A percentile compares a stretch with the other conserved stretches of the same genome.
These are phyloP conservation scores for Candolleomyces efflorescens DNA, from an alignment of 768 basidiomycete genomes.

Conservation along the genomic window DNA sequence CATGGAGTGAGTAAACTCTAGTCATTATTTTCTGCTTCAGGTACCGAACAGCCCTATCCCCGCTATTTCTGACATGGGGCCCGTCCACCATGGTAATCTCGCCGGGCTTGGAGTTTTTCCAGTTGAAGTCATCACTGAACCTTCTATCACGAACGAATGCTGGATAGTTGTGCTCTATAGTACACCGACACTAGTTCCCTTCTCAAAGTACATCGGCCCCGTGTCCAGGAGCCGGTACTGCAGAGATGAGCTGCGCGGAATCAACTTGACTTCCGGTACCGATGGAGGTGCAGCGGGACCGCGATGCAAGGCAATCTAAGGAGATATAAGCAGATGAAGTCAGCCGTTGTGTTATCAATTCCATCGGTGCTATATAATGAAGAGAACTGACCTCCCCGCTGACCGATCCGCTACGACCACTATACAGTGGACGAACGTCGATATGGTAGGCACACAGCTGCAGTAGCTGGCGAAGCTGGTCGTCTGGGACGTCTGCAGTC, in stretches of 20 bases:
- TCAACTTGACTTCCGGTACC: constrained; percentile 29
- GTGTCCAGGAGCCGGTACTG: constrained; percentile 71
- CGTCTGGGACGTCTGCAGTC: constrained; percentile 47
- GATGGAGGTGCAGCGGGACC: constrained; percentile 34
- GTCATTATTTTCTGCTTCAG: no score
- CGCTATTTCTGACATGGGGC: no score
- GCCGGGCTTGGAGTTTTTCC: no score
- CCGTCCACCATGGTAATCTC: no score
- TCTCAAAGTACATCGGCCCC: constrained; percentile 64
- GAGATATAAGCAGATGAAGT: neutral
- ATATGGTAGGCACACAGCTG: constrained; percentile 67
- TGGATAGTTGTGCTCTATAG: no score
- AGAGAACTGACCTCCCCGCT: constrained; percentile 60
- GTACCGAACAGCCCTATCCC: no score
- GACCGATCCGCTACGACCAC: constrained; percentile 73
- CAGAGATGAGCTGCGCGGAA: constrained; percentile 52
- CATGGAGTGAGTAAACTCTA: no score
- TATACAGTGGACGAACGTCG: constrained; percentile 67
- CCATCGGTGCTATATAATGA: neutral
- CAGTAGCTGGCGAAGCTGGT: constrained; percentile 52
- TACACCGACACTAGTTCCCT: constrained; percentile 65
- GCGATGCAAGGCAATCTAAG: constrained; percentile 57
- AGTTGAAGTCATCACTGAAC: no score
- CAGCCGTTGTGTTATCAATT: no score
- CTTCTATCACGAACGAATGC: no score